Evolutionary conservation across 139 green algal species (phyloP), one percentile per base, ranked within the genome.

Genomic region (Chlamydomonas incerta): DNA sequence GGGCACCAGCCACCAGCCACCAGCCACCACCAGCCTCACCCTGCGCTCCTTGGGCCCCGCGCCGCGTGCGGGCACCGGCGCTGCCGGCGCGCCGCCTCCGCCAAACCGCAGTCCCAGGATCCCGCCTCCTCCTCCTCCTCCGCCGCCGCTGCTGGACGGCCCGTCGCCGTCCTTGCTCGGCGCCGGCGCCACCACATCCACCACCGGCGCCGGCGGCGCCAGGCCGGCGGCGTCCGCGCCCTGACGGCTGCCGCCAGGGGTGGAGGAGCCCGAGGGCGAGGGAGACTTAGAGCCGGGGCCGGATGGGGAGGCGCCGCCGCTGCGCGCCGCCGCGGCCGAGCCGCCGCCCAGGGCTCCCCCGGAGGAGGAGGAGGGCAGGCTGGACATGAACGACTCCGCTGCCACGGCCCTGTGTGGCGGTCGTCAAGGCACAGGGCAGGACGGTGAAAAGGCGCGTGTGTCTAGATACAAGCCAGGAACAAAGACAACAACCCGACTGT

Each of bases 121-220:
- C 31, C 68, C 21, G 10, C 74, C 74, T 1, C 57, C 35, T 20
- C 57, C 74, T 60, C 62, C 75, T 28, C 75, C 72, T 21, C 70
- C 74, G 33, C 55, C 72, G 72, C 50, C 50, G 50, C 26, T 28
- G n/a, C 72, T 47, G 47, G 41, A 50, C 41, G 41, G 41, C 41
- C 6, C 41, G 8, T 50, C 41, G 5, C 41, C 41, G 41, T 50
- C 41, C 41, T 23, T 81, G 33, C 31, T 35, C 0, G 75, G 58
- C 58, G 62, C 18, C 13, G 75, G 75, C 14, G 75, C 75, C 14
- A 83, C 58, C 2, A 83, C 75, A 24, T 83, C 75, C 17, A 83
- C 75, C 37, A 73, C 60, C 1, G 75, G 75, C 18, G 60, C 35
- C 26, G 75, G 60, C 28, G 74, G 74, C 35, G 58, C 21, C 21